These are phyloP conservation scores for Hymenoscyphus fraxineus DNA, from an alignment of 2,329 filamentous ascomycete species.

Conservation along the genomic window DNA sequence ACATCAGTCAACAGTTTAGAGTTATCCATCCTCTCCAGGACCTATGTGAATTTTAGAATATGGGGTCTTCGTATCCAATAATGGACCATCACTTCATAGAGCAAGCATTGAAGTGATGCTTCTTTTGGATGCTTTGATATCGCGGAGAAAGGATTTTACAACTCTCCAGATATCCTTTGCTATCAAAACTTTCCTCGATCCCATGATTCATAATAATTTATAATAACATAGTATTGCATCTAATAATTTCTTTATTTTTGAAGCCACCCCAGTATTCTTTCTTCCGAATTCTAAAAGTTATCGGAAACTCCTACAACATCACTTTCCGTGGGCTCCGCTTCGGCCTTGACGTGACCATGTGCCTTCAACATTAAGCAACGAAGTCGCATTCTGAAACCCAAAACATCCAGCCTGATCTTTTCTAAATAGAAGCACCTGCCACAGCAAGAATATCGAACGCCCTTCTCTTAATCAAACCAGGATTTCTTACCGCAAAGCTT, in stretches of 20 bases:
- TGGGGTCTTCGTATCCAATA: too few species aligned
- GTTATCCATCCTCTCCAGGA: too few species aligned
- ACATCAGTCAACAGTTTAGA: too few species aligned
- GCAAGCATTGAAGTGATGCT: too few species aligned
- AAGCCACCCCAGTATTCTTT: not conserved
- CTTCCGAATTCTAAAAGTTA: not conserved
- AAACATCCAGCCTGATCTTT: not conserved
- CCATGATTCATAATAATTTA: too few species aligned
- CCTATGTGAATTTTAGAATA: too few species aligned
- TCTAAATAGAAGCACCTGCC: not conserved
- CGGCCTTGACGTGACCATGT: not conserved
- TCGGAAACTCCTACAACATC: not conserved
- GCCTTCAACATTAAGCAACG: not conserved
- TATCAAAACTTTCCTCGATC: too few species aligned
- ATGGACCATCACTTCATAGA: too few species aligned
- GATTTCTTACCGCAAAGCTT: constrained; percentile 1
- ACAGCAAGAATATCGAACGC: not conserved
- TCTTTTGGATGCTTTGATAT: too few species aligned
- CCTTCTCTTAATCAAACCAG: too few species aligned
- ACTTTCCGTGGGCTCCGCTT: not conserved
- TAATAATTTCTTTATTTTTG: not conserved
- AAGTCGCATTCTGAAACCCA: not conserved
- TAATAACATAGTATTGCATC: not conserved
- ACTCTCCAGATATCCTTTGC: too few species aligned
- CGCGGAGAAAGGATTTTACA: too few species aligned